A percentile compares a stretch with the other conserved stretches of the same genome.
These are phyloP conservation scores for Funneliformis caledonium DNA, from an alignment of 371 early-diverging fungal species.

Conservation along the genomic window DNA sequence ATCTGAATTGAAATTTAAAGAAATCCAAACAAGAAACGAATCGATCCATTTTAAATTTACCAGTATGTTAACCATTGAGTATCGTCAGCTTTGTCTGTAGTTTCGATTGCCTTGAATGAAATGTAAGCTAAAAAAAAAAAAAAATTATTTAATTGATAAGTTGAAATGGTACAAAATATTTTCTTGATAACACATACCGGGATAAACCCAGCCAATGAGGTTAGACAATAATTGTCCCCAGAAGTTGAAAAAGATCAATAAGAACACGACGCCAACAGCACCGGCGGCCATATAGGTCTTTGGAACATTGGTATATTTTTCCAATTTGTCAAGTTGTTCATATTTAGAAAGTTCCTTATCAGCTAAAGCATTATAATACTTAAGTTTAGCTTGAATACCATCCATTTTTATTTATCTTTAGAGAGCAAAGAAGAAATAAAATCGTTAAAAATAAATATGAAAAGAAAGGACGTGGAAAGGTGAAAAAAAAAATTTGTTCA, in stretches of 20 bases:
- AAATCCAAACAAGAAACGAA: neutral
- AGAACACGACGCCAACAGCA: conserved; percentile 55
- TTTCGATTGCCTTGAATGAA: conserved; percentile 91
- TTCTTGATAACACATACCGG: conserved; percentile 51
- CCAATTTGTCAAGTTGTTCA: conserved; percentile 64
- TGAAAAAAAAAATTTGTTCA: neutral
- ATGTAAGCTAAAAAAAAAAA: conserved; percentile 69
- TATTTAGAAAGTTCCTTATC: conserved; percentile 79
- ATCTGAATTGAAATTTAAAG: no score
- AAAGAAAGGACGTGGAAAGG: neutral
- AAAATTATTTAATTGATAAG: neutral
- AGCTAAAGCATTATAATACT: conserved; percentile 56
- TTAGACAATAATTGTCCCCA: conserved; percentile 83
- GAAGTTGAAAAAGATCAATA: conserved; percentile 89
- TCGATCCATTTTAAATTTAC: conserved; percentile 41
- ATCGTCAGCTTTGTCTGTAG: conserved; percentile 77
- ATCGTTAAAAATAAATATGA: neutral
- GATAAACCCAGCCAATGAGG: conserved; percentile 87
- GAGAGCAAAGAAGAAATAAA: neutral
- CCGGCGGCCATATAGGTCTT: conserved; percentile 82
- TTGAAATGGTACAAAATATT: neutral
- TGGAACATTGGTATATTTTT: conserved; percentile 76
- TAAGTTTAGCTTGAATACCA: conserved; percentile 47
- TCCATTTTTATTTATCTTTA: conserved; percentile 47
- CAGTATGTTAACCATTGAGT: conserved; percentile 89